phyloP scores from a whole-genome alignment of 805 yeast genomes.

The Wickerhamomyces bovis region DNA sequence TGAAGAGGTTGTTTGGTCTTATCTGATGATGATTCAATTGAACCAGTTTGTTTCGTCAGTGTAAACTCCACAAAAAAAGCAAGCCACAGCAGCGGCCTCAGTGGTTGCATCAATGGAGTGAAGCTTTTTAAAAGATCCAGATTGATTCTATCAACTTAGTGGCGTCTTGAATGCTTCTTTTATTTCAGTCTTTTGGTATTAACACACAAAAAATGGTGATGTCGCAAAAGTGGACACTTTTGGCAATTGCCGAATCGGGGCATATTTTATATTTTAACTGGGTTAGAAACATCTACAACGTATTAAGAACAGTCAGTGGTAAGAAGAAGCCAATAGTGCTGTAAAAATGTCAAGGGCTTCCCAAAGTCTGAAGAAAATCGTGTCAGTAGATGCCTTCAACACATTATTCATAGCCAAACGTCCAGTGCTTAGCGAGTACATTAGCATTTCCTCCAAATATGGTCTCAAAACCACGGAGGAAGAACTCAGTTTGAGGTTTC shows the following conservation, averaged over 20 bases:
- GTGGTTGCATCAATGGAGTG: background rate
- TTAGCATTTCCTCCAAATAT: conserved; percentile 38
- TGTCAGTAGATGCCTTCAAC: conserved; percentile 65
- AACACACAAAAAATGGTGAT: too few species aligned
- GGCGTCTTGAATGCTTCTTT: background rate
- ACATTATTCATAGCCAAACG: conserved; percentile 54
- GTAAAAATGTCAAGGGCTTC: background rate
- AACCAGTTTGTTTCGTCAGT: background rate
- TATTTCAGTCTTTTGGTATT: too few species aligned
- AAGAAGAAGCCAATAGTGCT: too few species aligned
- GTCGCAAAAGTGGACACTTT: background rate
- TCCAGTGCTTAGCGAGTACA: conserved; percentile 51
- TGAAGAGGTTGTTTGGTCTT: background rate
- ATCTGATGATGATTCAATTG: background rate
- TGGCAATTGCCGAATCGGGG: background rate
- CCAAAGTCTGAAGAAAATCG: conserved; percentile 33
- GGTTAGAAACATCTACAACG: too few species aligned
- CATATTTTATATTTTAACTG: too few species aligned
- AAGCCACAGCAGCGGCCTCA: background rate
- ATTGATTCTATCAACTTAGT: background rate
- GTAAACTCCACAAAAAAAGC: background rate
- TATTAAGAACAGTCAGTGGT: too few species aligned
- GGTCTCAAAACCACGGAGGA: conserved; percentile 32
- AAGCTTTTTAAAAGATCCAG: background rate
- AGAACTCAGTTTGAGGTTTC: conserved; percentile 24